A percentile compares a stretch with the other conserved stretches of the same genome.
Evolutionary conservation across 2,329 filamentous ascomycete species (phyloP).

Genomic region (Ceratocystis destructans): DNA sequence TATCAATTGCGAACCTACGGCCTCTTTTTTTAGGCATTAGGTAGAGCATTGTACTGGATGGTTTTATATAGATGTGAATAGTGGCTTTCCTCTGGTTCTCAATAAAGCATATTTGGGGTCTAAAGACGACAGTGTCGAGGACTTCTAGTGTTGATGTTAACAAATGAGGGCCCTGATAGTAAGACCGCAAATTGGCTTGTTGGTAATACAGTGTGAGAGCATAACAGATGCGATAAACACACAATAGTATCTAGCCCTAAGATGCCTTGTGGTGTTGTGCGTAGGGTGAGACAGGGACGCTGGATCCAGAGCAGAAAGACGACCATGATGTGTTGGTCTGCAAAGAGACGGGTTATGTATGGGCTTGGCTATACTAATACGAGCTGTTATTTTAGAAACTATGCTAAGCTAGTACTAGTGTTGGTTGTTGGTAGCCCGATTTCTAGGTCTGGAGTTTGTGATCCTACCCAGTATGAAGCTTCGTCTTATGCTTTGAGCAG

Average conservation of each 20-base stretch:
- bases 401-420: neutral
- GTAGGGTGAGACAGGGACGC: too few species aligned
- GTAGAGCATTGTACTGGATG: slow-evolving; percentile 26
- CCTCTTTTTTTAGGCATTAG: slow-evolving; percentile 23
- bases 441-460: neutral
- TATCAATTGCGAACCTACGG: slow-evolving; percentile 36
- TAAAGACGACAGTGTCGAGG: neutral
- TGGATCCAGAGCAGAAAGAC: neutral
- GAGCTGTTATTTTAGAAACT: neutral
- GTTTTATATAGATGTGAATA: slow-evolving; percentile 26
- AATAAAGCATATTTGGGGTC: slow-evolving; percentile 26
- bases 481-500: neutral
- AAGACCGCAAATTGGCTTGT: slow-evolving; percentile 26
- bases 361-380: neutral
- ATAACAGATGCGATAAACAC: slow-evolving; percentile 30
- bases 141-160: slow-evolving; percentile 18
- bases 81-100: slow-evolving; percentile 27
- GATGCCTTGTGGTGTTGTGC: slow-evolving; percentile 23
- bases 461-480: neutral
- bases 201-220: slow-evolving; percentile 31
- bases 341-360: neutral
- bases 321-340: neutral
- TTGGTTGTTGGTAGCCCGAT: neutral
- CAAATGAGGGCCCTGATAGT: slow-evolving; percentile 29
- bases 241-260: slow-evolving; percentile 27